These are phyloP conservation scores for Betula pendula DNA, from an alignment of 306 rosid species.

Conservation along the genomic window DNA sequence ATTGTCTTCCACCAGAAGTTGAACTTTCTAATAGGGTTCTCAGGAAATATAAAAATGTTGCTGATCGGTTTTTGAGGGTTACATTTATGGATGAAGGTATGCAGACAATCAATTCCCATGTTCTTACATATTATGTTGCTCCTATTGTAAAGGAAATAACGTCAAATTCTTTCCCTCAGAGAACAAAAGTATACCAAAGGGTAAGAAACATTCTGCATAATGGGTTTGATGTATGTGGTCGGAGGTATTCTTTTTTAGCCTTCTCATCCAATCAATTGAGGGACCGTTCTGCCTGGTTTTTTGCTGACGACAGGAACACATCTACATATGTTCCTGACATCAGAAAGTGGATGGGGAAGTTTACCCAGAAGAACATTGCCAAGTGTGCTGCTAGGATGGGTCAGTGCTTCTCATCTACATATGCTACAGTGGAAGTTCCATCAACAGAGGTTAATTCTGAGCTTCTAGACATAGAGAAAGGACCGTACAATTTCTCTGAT, in stretches of 20 bases:
- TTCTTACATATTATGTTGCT: constrained; percentile 61
- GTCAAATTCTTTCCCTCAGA: constrained; percentile 54
- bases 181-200: constrained; percentile 56
- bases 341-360: constrained; percentile 72
- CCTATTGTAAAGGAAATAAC: constrained; percentile 73
- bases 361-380: constrained; percentile 52
- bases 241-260: constrained; percentile 72
- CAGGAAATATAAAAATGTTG: constrained; percentile 56
- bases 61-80: constrained; percentile 80
- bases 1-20: constrained; percentile 76
- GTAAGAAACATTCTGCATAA: constrained; percentile 49
- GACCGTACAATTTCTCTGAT: constrained; percentile 64
- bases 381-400: constrained; percentile 96
- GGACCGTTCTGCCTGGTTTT: constrained; percentile 94
- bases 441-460: constrained; percentile 37
- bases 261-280: constrained; percentile 84
- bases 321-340: constrained; percentile 26
- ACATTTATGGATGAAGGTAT: constrained; percentile 93
- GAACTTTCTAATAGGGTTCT: constrained; percentile 86
- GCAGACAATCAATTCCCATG: constrained; percentile 62
- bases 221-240: constrained; percentile 69
- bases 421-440: constrained; percentile 79
- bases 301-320: constrained; percentile 45
- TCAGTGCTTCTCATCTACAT: constrained; percentile 84
- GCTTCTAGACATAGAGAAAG: constrained; percentile 60